phyloP scores from a whole-genome alignment of 352 stramenopile genomes.

The Chrysophaeum taylorii region DNA sequence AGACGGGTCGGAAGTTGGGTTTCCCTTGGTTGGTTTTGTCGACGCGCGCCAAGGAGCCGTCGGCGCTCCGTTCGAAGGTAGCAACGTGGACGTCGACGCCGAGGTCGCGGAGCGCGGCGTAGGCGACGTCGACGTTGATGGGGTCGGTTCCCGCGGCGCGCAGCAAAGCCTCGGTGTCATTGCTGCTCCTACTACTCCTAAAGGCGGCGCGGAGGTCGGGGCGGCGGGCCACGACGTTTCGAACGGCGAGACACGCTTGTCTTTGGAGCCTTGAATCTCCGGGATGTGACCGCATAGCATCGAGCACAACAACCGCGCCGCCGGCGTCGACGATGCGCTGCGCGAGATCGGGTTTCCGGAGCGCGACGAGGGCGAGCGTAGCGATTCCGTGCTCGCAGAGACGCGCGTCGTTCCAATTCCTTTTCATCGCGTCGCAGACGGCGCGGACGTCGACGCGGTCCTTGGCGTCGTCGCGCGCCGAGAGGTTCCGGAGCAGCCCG shows the following conservation, averaged over 20 bases:
- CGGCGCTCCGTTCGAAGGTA: conserved; percentile 21
- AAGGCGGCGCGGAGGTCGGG: neutral
- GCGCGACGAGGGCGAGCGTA: conserved; percentile 46
- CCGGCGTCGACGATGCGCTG: conserved; percentile 31
- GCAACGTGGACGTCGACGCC: conserved; percentile 38
- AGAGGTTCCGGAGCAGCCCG: conserved; percentile 52
- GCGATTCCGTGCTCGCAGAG: conserved; percentile 53
- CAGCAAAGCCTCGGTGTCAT: conserved; percentile 44
- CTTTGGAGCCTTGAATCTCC: conserved; percentile 34
- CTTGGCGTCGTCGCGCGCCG: conserved; percentile 57
- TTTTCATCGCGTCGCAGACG: conserved; percentile 20
- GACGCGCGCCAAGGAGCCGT: neutral
- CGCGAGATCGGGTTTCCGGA: conserved; percentile 46
- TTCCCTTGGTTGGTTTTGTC: neutral
- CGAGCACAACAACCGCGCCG: conserved; percentile 34
- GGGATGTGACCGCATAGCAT: conserved; percentile 42
- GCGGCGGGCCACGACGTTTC: conserved; percentile 48
- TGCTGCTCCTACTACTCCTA: conserved; percentile 45
- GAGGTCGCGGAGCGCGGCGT: conserved; percentile 51
- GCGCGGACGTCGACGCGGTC: conserved; percentile 30
- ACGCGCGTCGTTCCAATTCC: neutral
- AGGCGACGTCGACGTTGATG: conserved; percentile 55
- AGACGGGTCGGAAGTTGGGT: neutral
- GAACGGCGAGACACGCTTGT: conserved; percentile 46
- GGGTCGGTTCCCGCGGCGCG: conserved; percentile 38